Percentiles rank a stretch among this genome's conserved stretches.
These are phyloP conservation scores for Trichothecium roseum DNA, from an alignment of 2,329 filamentous ascomycete species.

Conservation along the genomic window DNA sequence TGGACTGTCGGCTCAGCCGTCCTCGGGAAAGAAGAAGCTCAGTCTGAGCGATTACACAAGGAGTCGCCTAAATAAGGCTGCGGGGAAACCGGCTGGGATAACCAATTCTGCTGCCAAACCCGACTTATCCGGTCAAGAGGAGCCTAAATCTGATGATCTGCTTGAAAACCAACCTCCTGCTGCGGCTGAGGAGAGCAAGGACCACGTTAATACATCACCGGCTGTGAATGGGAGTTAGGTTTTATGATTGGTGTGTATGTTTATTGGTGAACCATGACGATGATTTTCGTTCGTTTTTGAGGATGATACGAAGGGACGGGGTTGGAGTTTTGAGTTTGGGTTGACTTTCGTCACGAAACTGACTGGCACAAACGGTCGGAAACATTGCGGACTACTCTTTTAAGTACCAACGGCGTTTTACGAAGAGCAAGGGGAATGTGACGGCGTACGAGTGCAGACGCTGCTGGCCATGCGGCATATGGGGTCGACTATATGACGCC, in stretches of 20 bases:
- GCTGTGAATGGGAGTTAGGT: conserved; percentile 14
- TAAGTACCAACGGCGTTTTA: too few species aligned
- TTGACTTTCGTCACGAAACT: too few species aligned
- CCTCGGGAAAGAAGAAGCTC: conserved; percentile 57
- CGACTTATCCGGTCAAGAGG: conserved; percentile 24
- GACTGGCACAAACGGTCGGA: too few species aligned
- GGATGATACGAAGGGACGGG: too few species aligned
- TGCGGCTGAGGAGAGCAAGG: conserved; percentile 15
- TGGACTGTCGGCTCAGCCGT: conserved; percentile 36
- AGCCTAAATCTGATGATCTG: conserved; percentile 23
- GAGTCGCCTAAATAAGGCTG: conserved; percentile 45
- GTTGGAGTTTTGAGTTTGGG: too few species aligned
- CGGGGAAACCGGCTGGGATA: conserved; percentile 21
- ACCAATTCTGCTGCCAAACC: conserved; percentile 16
- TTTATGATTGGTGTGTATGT: conserved; percentile 12
- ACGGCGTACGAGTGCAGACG: too few species aligned
- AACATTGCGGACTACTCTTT: too few species aligned
- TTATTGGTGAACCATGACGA: conserved; percentile 7
- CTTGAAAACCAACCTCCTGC: conserved; percentile 18
- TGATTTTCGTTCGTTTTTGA: too few species aligned
- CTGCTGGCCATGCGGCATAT: too few species aligned
- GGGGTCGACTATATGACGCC: too few species aligned
- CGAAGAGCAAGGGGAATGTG: too few species aligned
- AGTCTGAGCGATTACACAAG: conserved; percentile 57
- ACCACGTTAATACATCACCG: conserved; percentile 9